Conservation (phyloP, 208 protist species). For the Wallacemonas sp. region DNA sequence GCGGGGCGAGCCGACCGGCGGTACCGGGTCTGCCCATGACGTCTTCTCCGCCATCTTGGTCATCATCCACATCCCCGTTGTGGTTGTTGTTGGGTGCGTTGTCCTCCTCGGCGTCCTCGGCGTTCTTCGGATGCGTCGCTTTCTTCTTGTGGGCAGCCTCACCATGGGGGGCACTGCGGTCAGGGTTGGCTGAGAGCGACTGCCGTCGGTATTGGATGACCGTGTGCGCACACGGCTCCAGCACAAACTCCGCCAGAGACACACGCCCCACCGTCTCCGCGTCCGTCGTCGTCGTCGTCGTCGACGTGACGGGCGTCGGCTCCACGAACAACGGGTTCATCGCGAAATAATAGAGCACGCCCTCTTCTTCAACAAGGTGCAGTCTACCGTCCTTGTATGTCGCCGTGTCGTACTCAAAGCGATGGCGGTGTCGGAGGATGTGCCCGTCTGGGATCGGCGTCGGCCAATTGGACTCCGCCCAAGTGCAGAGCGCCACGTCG, state of each 20-base stretch:
- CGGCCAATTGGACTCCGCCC: not conserved
- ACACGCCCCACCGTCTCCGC: not conserved
- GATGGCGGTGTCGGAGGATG: conserved; percentile 15
- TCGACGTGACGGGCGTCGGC: not conserved
- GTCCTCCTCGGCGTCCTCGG: not conserved
- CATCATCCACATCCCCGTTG: not conserved
- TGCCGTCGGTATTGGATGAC: not conserved
- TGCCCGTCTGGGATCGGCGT: not conserved
- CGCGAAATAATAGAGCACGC: conserved; percentile 63
- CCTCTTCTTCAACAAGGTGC: conserved; percentile 68
- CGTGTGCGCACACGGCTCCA: conserved; percentile 10
- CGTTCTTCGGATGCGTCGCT: not conserved
- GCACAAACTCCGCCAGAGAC: not conserved
- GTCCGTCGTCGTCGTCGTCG: not conserved
- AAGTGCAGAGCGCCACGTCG: not conserved
- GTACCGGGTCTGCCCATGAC: not conserved
- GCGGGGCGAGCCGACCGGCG: too few species aligned
- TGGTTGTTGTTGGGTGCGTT: not conserved
- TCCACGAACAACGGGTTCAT: conserved; percentile 7
- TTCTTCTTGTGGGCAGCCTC: not conserved
- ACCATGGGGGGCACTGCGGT: not conserved
- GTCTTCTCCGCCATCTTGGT: conserved; percentile 13
- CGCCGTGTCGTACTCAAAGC: conserved; percentile 35
- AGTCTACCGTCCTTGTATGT: conserved; percentile 57
- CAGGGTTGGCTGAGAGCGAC: not conserved